Evolutionary conservation across 1,139 yeast species (phyloP), one percentile per base, ranked within the genome.

Genomic region (Blastobotrys elegans): DNA sequence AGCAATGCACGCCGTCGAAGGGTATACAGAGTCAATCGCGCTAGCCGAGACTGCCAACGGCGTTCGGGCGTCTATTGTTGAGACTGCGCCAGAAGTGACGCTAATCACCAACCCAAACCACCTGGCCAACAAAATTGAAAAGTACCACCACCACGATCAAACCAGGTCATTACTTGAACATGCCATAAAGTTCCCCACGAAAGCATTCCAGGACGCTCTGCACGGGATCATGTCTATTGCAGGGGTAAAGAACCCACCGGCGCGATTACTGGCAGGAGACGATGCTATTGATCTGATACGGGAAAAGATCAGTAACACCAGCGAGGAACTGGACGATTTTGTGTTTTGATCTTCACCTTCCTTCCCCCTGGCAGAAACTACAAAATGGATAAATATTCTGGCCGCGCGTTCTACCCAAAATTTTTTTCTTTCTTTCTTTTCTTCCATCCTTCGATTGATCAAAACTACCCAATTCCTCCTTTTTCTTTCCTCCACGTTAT

Each of bases 1-100:
- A 4, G 64, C 67, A 6, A 54, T 57, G 46, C 64, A 64, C 40
- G 69, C 67, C 3, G 52, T 65, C 14, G 69, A 66, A 47, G 69
- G 69, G 20, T 65, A 63, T 46, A 51, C 56, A 6, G 69, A 65
- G 49, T 58, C 64, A 4, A 52, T 65, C n/a, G 67, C 68, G 2
- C 49, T 63, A 43, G 14, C 21, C 7, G 61, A 62, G 35, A 55
- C 64, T 2, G 60, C 62, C 4, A 57, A 62, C 4, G 57, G 61
- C 31, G 51, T 65, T 39, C 62, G 60, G 38, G 57, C 63, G 24
- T 60, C 69, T 1, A 50, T 65, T 8, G 65, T 65, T n/a, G 59
- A 63, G 48, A 51, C 62, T 8, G 57, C 65, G 10, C 48, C 58
- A 21, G 68, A 64, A 44, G 61, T 63, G 13, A 56, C 60, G 1